These are phyloP conservation scores for Monosporascus ibericus DNA, from an alignment of 2,329 filamentous ascomycete genomes.

Conservation along the genomic window DNA sequence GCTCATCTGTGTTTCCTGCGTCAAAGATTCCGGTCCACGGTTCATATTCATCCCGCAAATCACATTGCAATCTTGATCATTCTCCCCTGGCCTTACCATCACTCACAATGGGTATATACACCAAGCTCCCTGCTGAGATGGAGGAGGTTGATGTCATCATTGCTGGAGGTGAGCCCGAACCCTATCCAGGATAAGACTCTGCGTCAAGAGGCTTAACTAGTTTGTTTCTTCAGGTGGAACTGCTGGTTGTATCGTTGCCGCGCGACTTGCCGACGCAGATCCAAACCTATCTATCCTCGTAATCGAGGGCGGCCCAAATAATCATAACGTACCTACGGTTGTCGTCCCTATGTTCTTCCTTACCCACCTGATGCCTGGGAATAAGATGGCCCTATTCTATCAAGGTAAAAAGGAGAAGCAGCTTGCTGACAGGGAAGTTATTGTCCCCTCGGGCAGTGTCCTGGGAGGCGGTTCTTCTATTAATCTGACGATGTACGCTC, in stretches of 20 bases:
- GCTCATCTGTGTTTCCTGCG: too few species aligned
- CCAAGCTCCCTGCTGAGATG: too few species aligned
- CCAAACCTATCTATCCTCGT: neutral
- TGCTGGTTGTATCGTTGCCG: neutral
- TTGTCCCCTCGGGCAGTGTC: slow-evolving; percentile 32
- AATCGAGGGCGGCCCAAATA: neutral
- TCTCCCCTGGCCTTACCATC: too few species aligned
- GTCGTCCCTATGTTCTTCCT: slow-evolving; percentile 41
- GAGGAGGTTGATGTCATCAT: too few species aligned
- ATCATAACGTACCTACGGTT: neutral
- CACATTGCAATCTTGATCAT: too few species aligned
- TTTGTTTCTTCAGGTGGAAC: neutral
- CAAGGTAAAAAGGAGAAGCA: slow-evolving; percentile 22
- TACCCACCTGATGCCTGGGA: slow-evolving; percentile 36
- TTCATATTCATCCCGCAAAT: too few species aligned
- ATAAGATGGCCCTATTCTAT: slow-evolving; percentile 40
- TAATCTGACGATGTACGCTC: slow-evolving; percentile 33
- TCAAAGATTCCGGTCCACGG: too few species aligned
- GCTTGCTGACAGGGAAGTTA: slow-evolving; percentile 34
- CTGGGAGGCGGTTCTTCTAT: slow-evolving; percentile 44
- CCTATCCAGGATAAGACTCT: too few species aligned
- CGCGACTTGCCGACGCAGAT: neutral
- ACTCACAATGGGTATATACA: too few species aligned
- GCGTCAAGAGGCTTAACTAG: too few species aligned
- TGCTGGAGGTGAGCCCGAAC: too few species aligned